phyloP scores from a whole-genome alignment of 2,329 filamentous ascomycete species.

The Trichoderma atroviride region DNA sequence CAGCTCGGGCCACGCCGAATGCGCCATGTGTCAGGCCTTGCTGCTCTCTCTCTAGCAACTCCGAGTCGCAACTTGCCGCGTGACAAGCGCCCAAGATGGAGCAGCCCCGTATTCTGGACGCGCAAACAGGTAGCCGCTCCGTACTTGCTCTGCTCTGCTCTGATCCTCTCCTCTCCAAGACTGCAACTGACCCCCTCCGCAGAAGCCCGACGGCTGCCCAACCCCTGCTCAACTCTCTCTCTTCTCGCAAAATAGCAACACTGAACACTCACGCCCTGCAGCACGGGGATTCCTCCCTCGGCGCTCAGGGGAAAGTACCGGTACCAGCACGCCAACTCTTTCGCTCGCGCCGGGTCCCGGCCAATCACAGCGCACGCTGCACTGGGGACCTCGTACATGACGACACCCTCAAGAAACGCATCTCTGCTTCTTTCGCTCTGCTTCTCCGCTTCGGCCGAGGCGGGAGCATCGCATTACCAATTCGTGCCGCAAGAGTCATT shows the following conservation, averaged over 20 bases:
- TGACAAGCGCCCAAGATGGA: conserved; percentile 13
- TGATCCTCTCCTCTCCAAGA: neutral
- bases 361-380: conserved; percentile 4
- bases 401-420: neutral
- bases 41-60: neutral
- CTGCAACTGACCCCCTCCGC: neutral
- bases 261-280: neutral
- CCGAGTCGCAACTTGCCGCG: neutral
- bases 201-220: conserved; percentile 19
- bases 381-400: conserved; percentile 4
- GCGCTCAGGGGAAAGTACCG: conserved; percentile 2
- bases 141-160: neutral
- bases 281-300: neutral
- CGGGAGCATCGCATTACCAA: neutral
- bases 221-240: conserved; percentile 1
- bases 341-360: neutral
- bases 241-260: neutral
- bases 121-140: neutral
- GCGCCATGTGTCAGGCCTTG: neutral
- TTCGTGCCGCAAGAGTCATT: neutral
- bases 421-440: neutral
- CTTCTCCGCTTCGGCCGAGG: neutral
- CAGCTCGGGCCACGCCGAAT: neutral
- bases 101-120: neutral
- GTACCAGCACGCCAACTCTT: neutral